Conservation (phyloP, 352 stramenopile genomes). For the Phytophthora sansomeana region DNA sequence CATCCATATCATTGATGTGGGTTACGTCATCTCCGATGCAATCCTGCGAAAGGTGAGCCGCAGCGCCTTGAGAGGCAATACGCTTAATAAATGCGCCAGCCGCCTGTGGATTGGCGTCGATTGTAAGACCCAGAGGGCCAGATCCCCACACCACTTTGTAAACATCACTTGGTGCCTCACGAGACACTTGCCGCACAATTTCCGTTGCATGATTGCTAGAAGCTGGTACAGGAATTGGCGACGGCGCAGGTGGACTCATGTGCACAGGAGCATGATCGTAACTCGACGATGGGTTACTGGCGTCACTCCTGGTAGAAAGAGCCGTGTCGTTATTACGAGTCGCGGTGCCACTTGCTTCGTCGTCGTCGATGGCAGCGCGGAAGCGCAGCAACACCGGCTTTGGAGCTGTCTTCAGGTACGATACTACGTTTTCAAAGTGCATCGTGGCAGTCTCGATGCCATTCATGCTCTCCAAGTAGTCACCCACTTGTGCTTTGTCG, state of each 20-base stretch:
- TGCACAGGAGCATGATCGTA: slow-evolving; percentile 39
- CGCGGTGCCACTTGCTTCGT: slow-evolving; percentile 33
- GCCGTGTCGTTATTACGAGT: slow-evolving; percentile 45
- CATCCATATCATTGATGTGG: slow-evolving; percentile 89
- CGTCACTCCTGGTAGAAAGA: slow-evolving; percentile 36
- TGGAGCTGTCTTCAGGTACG: slow-evolving; percentile 80
- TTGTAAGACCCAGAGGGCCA: slow-evolving; percentile 80
- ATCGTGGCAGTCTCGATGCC: slow-evolving; percentile 68
- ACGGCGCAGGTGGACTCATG: slow-evolving; percentile 21
- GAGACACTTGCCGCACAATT: slow-evolving; percentile 47
- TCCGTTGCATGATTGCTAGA: slow-evolving; percentile 30
- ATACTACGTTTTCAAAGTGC: slow-evolving; percentile 86
- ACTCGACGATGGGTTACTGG: slow-evolving; percentile 27
- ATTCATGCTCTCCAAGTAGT: slow-evolving; percentile 88
- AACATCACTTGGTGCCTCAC: slow-evolving; percentile 48
- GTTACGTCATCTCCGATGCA: slow-evolving; percentile 84
- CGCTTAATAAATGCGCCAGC: slow-evolving; percentile 87
- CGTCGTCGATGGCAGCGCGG: slow-evolving; percentile 53
- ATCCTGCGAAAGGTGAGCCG: slow-evolving; percentile 78
- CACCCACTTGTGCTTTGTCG: slow-evolving; percentile 82
- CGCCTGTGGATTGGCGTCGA: slow-evolving; percentile 68
- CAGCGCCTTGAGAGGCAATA: slow-evolving; percentile 75
- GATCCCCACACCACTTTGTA: slow-evolving; percentile 87
- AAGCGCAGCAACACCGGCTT: slow-evolving; percentile 85
- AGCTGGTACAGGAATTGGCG: slow-evolving; percentile 23